Evolutionary conservation across 2,329 filamentous ascomycete species (phyloP), one percentile per base, ranked within the genome.

Genomic region (Fusarium goolgardi): DNA sequence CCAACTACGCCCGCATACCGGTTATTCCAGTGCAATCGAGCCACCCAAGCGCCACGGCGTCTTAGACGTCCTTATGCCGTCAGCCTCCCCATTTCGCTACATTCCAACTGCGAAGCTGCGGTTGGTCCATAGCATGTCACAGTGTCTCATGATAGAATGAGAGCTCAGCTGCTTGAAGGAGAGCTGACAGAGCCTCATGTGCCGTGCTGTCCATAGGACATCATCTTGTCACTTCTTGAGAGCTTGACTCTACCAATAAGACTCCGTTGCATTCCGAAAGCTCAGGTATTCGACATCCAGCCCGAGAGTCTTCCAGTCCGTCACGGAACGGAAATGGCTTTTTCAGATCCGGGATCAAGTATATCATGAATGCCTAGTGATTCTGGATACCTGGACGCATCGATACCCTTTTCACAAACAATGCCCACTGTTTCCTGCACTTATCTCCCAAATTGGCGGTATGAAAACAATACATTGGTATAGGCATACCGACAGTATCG

Each of bases 281-380:
- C 32, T 66, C 29, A 20, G 47, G 21, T 16, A 39, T 43, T 53
- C 65, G 37, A 40, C 27, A 34, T 23, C 44, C 37, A 27, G 32
- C 25, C 43, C 41, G 41, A 31, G 31, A 13, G 23, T 21, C 23
- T 27, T 25, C 40, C 37, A 31, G 37, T 46, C 47, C 47, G 25
- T 45, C 35, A 69, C 61, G 55, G 65, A 62, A 44, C 65, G 65
- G 60, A 41, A 21, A 39, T 63, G 55, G 39, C 45, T 49, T 47
- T 35, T 43, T 16, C 10, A 47, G 25, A 21, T 53, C 65, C 55
- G 65, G 49, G 31, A 31, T 12, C 39, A 20, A 29, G 21, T 43
- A 37, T 39, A 31, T 44, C n/a, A 60, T 46, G n/a, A 39, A 21
- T 39, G 23, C 35, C 32, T 43, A 29, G 27, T 29, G 9, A 29